Evolutionary conservation across 2,329 filamentous ascomycete genomes (phyloP).

Genomic region (Spiromastix sp.): DNA sequence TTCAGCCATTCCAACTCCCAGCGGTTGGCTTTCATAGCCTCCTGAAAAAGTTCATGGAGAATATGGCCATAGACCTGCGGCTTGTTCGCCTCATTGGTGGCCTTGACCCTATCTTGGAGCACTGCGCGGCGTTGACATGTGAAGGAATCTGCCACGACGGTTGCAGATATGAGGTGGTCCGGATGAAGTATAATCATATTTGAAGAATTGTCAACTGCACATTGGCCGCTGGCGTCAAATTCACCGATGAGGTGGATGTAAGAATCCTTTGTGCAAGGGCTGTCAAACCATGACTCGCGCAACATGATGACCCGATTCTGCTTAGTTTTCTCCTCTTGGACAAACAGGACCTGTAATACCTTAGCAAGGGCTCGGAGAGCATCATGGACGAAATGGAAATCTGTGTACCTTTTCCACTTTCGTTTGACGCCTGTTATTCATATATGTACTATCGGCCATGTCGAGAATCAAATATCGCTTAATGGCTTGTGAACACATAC

Average conservation of each 20-base stretch:
- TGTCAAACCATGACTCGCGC: slow-evolving; percentile 79
- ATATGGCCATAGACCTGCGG: slow-evolving; percentile 87
- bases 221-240: slow-evolving; percentile 60
- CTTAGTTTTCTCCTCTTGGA: slow-evolving; percentile 66
- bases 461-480: slow-evolving; percentile 78
- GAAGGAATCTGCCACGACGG: slow-evolving; percentile 93
- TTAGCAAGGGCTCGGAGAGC: too few relatives aligned
- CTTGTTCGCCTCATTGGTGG: slow-evolving; percentile 66
- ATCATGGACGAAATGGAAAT: slow-evolving; percentile 3
- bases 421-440: slow-evolving; percentile 49
- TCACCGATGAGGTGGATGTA: slow-evolving; percentile 80
- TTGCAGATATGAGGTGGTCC: slow-evolving; percentile 89
- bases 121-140: slow-evolving; percentile 83
- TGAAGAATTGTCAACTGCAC: slow-evolving; percentile 68
- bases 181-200: slow-evolving; percentile 88
- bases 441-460: slow-evolving; percentile 59
- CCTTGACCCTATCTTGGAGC: slow-evolving; percentile 88
- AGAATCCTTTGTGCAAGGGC: slow-evolving; percentile 59
- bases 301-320: slow-evolving; percentile 59
- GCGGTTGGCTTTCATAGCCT: slow-evolving; percentile 69
- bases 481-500: slow-evolving; percentile 58
- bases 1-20: slow-evolving; percentile 65
- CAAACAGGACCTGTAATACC: slow-evolving; percentile 66
- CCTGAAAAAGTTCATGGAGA: slow-evolving; percentile 90
- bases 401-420: slow-evolving; percentile 65